phyloP scores from a whole-genome alignment of 305 asterid genomes.

The Withania somnifera region DNA sequence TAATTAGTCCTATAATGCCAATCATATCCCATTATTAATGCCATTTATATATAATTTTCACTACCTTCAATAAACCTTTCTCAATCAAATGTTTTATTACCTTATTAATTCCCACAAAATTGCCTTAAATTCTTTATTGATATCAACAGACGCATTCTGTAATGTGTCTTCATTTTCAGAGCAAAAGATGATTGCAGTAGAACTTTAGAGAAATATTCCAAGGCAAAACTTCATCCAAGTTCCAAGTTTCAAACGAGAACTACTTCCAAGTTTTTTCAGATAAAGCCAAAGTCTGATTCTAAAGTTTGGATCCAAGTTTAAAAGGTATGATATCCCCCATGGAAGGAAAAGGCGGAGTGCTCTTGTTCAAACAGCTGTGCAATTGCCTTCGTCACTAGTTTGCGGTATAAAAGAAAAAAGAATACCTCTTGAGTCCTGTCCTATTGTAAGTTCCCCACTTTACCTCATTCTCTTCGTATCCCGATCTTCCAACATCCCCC shows the following conservation, averaged over 20 bases:
- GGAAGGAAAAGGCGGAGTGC: not conserved
- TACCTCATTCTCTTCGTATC: conserved; percentile 57
- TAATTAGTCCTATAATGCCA: not conserved
- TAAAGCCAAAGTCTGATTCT: not conserved
- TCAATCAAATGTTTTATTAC: not conserved
- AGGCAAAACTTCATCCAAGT: not conserved
- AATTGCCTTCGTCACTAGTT: not conserved
- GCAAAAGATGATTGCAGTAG: no score
- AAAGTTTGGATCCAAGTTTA: not conserved
- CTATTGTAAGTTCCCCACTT: conserved; percentile 59
- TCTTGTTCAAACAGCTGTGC: not conserved
- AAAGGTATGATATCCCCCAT: not conserved
- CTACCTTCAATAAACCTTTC: not conserved
- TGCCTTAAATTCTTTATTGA: not conserved
- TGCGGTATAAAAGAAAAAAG: not conserved
- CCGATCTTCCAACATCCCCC: conserved; percentile 36
- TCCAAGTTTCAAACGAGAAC: not conserved
- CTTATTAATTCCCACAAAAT: not conserved
- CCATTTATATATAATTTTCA: not conserved
- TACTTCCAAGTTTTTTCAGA: no score
- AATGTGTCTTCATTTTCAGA: not conserved
- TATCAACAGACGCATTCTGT: not conserved
- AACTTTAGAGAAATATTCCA: not conserved
- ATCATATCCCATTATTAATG: not conserved
- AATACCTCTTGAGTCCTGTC: not conserved